These are phyloP conservation scores for Plantago ovata DNA, from an alignment of 257 asterid genomes.

Conservation along the genomic window DNA sequence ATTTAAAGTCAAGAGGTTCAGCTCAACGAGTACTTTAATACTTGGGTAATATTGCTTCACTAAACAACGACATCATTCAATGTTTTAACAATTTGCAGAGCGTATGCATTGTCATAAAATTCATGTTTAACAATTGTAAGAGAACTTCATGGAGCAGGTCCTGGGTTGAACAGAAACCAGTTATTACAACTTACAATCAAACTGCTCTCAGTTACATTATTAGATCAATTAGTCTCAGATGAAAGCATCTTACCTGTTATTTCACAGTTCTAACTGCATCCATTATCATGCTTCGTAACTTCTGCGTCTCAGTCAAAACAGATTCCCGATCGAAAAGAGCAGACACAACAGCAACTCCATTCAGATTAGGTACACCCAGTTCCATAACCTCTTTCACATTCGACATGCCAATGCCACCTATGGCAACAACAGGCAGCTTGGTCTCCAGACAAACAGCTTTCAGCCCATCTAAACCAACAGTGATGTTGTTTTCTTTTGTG, in stretches of 20 bases:
- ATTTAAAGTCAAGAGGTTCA: no score
- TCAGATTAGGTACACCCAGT: slow-evolving; percentile 46
- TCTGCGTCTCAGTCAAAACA: slow-evolving; percentile 43
- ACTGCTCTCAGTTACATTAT: neutral
- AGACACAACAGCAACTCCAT: slow-evolving; percentile 93
- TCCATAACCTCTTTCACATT: slow-evolving; percentile 61
- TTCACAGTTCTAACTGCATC: slow-evolving; percentile 23
- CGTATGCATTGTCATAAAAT: no score
- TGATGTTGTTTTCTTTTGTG: slow-evolving; percentile 68
- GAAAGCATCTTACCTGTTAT: neutral
- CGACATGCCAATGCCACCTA: slow-evolving; percentile 78
- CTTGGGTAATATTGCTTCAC: no score
- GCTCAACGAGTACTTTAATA: no score
- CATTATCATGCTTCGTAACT: slow-evolving; percentile 36
- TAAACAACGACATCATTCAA: no score
- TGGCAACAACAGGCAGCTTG: slow-evolving; percentile 87
- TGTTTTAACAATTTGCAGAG: no score
- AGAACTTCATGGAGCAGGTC: neutral
- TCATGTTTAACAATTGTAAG: no score
- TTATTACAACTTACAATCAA: neutral
- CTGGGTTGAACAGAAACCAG: neutral
- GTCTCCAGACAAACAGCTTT: slow-evolving; percentile 58
- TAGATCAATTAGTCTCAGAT: neutral
- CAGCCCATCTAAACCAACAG: slow-evolving; percentile 75
- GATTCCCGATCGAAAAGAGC: slow-evolving; percentile 84